Evolutionary conservation across 2,329 filamentous ascomycete species (phyloP).

Genomic region (Penicillium sp.): DNA sequence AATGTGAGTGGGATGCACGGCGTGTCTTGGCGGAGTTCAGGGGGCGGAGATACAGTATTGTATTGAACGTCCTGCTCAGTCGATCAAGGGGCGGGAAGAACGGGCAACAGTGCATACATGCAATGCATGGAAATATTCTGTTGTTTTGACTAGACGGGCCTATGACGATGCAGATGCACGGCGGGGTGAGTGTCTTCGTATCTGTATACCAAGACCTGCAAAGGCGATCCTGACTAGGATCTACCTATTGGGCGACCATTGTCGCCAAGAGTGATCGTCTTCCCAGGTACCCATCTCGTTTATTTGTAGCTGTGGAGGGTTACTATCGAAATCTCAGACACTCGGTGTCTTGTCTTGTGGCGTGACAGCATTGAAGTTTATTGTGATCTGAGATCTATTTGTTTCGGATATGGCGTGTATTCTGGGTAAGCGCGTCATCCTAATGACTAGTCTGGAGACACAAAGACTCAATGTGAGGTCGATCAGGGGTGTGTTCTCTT

Average conservation of each 20-base stretch:
- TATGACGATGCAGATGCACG: neutral
- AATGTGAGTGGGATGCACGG: slow-evolving; percentile 31
- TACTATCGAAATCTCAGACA: neutral
- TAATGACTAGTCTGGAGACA: neutral
- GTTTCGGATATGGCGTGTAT: neutral
- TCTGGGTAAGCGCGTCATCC: too few relatives aligned
- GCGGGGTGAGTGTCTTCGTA: neutral
- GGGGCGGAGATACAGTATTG: slow-evolving; percentile 1
- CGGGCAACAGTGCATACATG: neutral
- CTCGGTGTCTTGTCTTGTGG: neutral
- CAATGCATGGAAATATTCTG: neutral
- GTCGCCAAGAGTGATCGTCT: slow-evolving; percentile 8
- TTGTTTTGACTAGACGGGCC: neutral
- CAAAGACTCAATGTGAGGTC: neutral
- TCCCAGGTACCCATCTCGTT: neutral
- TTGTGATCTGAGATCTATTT: neutral
- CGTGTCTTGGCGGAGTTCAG: slow-evolving; percentile 24
- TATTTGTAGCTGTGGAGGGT: neutral
- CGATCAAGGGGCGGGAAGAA: slow-evolving; percentile 2
- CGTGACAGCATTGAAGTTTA: neutral
- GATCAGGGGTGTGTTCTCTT: neutral
- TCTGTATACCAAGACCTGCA: slow-evolving; percentile 3
- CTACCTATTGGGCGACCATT: neutral
- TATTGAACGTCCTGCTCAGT: neutral
- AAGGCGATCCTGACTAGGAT: slow-evolving; percentile 16